Percentiles rank a stretch among this genome's conserved stretches.
These are phyloP conservation scores for Camelina hispida DNA, from an alignment of 345 rosid species.

Conservation along the genomic window DNA sequence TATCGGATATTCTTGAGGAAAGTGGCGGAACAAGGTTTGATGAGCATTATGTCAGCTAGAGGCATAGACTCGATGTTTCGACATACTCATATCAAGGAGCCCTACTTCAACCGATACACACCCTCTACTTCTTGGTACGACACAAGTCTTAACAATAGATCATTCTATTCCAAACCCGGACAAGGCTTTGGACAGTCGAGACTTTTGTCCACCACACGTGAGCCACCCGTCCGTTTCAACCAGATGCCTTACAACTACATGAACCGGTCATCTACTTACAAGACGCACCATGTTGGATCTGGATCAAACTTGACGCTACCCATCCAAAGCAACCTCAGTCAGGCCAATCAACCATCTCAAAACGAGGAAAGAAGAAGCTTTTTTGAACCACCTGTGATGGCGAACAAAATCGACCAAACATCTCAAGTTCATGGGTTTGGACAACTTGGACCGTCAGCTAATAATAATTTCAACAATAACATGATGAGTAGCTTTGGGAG, in stretches of 20 bases:
- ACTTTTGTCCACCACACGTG: constrained; percentile 35
- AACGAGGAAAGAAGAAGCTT: constrained; percentile 23
- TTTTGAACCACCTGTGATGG: constrained; percentile 24
- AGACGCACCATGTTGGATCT: constrained; percentile 31
- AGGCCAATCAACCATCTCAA: constrained; percentile 27
- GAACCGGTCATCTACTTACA: constrained; percentile 39
- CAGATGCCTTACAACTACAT: constrained; percentile 26
- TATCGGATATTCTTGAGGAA: constrained; percentile 65
- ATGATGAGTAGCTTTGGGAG: constrained; percentile 26
- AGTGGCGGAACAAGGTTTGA: constrained; percentile 45
- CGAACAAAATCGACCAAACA: constrained; percentile 26
- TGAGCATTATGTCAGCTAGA: constrained; percentile 20
- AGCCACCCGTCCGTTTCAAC: constrained; percentile 28
- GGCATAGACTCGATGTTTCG: constrained; percentile 45
- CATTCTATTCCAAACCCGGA: constrained; percentile 26
- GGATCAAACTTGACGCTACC: constrained; percentile 38
- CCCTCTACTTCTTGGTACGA: constrained; percentile 25
- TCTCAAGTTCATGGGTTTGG: constrained; percentile 36
- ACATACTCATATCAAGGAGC: constrained; percentile 31
- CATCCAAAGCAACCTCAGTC: constrained; percentile 20
- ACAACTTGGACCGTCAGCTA: constrained; percentile 20
- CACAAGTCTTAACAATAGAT: constrained; percentile 29
- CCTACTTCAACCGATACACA: constrained; percentile 23
- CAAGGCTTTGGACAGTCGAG: constrained; percentile 41
- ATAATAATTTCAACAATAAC: constrained; percentile 4